phyloP scores from a whole-genome alignment of 139 green algal species.

The Closterium sp. region DNA sequence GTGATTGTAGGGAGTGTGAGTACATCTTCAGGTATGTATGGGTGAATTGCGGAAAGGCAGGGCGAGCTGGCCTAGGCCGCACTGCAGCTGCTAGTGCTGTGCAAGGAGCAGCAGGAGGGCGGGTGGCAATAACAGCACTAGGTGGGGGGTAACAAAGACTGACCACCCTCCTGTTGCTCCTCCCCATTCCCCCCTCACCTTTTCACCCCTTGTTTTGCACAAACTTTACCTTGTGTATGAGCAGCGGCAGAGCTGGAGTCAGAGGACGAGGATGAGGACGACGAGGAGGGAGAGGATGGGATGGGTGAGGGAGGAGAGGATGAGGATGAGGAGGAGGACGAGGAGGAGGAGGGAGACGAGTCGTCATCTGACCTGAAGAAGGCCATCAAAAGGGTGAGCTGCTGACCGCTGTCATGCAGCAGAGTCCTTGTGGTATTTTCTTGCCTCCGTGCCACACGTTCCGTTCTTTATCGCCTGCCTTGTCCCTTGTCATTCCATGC shows the following conservation, averaged over 20 bases:
- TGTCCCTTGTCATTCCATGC: background rate
- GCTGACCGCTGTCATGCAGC: background rate
- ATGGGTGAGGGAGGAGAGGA: conserved; percentile 34
- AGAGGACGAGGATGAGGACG: conserved; percentile 49
- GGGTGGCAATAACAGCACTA: no score
- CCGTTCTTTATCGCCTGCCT: background rate
- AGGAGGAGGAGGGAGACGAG: conserved; percentile 13
- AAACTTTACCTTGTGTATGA: no score
- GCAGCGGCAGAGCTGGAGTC: conserved; percentile 25
- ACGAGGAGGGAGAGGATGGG: conserved; percentile 43
- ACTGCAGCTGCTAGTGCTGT: background rate
- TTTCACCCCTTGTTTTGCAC: no score
- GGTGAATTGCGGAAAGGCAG: background rate
- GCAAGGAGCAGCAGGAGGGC: background rate
- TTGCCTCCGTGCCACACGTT: background rate
- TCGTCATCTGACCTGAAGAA: background rate
- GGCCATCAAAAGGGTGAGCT: background rate
- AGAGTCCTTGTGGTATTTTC: background rate
- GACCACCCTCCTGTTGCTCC: background rate
- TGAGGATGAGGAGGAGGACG: conserved; percentile 42
- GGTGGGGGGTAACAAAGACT: no score
- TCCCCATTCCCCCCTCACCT: background rate
- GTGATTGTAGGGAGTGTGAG: background rate
- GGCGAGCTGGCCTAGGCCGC: background rate
- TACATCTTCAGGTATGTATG: background rate